Base-by-base conservation (phyloP, 2,329 filamentous ascomycete species). In the Septoria linicola region DNA sequence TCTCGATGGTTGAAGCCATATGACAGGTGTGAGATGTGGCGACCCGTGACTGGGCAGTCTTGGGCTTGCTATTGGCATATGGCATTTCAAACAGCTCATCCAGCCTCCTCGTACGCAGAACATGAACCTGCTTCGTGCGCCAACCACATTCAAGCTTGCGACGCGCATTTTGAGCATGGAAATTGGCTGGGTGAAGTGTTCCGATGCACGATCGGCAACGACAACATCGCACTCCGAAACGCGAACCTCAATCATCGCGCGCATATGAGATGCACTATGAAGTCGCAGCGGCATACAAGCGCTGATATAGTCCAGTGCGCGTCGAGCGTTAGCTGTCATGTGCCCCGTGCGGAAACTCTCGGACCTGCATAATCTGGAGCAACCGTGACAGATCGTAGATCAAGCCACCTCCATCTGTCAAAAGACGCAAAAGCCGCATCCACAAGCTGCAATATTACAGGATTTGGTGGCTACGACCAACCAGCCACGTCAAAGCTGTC, bases 401-500 rank as follows among this genome's bases (percentile, higher is more conserved):
- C 21, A 13, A 31, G 32, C 34, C 21, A 23, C 32, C 32, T 16
- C 19, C 32, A 10, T 36, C 32, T n/a, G 32, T 36, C 14, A 14
- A 30, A 19, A 39, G 11, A 39, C 34, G 43, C 43, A 34, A 31
- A 31, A 46, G 32, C 34, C 32, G 32, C 43, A 32, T 25, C 43
- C 6, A 37, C 32, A 45, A n/a, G 17, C 21, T 19, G 31, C 41
- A 10, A 20, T 31, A 35, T 21, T n/a, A 10, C 41, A 44, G 20
- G 30, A 44, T 21, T 4, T 19, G 8, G 31, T 11, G 31, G 19
- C n/a, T n/a, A n/a, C 21, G 23, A 16, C 23, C n/a, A 39, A 31
- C 21, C 35, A 19, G 44, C 44, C 44, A 48, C 44, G 35, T 40
- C 35, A 41, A 31, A 39, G 14, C 11, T 40, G 23, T 40, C 44